A percentile compares a stretch with the other conserved stretches of the same genome.
phyloP scores from a whole-genome alignment of 108 stramenopile species.

The Cyclotella kingstonii region DNA sequence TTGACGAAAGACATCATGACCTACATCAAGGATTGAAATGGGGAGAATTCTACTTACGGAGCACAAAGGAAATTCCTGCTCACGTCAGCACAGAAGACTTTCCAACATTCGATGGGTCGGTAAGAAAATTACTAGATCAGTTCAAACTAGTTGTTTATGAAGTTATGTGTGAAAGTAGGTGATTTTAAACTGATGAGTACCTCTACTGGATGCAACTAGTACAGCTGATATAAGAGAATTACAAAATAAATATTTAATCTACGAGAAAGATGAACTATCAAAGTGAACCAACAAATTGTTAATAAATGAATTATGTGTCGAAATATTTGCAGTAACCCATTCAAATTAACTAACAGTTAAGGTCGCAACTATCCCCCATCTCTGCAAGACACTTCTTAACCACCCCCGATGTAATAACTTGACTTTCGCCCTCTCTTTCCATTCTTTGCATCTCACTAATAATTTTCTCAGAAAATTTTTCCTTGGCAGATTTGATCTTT shows the following conservation, averaged over 20 bases:
- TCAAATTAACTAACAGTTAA: neutral
- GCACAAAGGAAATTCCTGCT: slow-evolving; percentile 15
- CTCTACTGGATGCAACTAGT: neutral
- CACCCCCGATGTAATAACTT: slow-evolving; percentile 30
- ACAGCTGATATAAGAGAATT: neutral
- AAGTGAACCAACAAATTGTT: no score
- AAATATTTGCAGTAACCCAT: neutral
- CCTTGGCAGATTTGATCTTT: slow-evolving; percentile 18
- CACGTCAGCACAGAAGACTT: slow-evolving; percentile 73
- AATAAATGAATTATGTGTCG: neutral
- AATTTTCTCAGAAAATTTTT: slow-evolving; percentile 28
- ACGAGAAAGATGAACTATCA: no score
- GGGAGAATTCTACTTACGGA: slow-evolving; percentile 27
- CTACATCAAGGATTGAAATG: slow-evolving; percentile 1
- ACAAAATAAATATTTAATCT: neutral
- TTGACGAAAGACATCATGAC: neutral
- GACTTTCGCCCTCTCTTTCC: slow-evolving; percentile 8
- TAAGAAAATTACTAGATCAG: slow-evolving; percentile 20
- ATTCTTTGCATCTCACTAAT: slow-evolving; percentile 35
- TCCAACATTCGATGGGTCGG: slow-evolving; percentile 39
- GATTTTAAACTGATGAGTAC: neutral
- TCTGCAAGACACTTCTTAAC: slow-evolving; percentile 28
- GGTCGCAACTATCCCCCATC: neutral
- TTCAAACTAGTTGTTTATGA: slow-evolving; percentile 46
- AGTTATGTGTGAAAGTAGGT: slow-evolving; percentile 29